Base-by-base conservation (phyloP, 1,139 yeast species). In the Magnusiomyces fungicola region DNA sequence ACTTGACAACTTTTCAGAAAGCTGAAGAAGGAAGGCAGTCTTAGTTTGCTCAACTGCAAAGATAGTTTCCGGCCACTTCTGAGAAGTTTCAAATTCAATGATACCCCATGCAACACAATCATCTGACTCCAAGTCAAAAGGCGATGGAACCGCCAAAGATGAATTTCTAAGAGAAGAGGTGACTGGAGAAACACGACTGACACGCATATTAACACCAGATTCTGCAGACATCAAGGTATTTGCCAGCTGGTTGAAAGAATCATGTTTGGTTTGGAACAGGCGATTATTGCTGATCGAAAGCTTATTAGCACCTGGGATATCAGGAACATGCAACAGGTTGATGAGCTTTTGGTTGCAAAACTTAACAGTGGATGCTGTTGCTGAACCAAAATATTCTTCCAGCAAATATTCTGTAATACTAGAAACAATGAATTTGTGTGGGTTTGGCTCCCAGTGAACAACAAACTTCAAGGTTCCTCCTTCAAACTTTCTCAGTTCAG, bases 51-150 rank as follows among this genome's bases (percentile, higher is more conserved):
- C 98, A 51, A 89, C 70, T 0, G 97, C 90, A 34, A 74, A 70
- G 3, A 88, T 65, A 64, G 92, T 96, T 66, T 87, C 96, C 1
- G 99, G 98, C 99, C 98, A 94, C 65, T 81, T 80, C n/a, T 80
- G 75, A 1, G 96, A 85, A 2, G 86, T 73, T 69, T 94, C 98
- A 66, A 94, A 88, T 66, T 89, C 96, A 44, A 94, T 66, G 12
- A 90, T 75, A 24, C 83, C 81, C 47, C 84, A 89, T 57, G 85
- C 87, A 73, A 87, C 79, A 58, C 84, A 85, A 62, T 87, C 90
- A 4, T 90, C 90, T 1, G 87, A 76, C 3, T 70, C 68, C 45
- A 74, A 65, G 16, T 94, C 92, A 70, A 78, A 87, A 38, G 96
- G 95, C 37, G 81, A 87, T 0, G 97, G 97, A 57, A 80, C 82